Base-by-base conservation (phyloP, 2,329 filamentous ascomycete species). In the Colletotrichum brevisporum region DNA sequence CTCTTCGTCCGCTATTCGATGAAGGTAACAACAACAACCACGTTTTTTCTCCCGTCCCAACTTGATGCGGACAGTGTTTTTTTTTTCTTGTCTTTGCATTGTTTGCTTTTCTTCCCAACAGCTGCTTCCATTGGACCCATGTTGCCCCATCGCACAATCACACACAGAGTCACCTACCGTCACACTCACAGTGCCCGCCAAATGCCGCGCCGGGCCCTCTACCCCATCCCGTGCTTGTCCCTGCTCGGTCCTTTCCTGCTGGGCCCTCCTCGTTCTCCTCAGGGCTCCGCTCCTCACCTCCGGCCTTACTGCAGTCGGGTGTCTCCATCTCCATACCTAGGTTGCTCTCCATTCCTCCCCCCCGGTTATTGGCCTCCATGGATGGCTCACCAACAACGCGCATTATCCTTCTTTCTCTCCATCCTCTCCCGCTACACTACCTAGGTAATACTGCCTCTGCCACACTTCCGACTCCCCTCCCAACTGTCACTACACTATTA, bases 221-320 rank as follows among this genome's bases (percentile, higher is more conserved):
- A 36, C 27, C 54, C 21, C 18, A 47, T 61, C 27, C 43, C 26
- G 18, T n/a, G 26, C 53, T 24, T 36, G 27, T 56, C 53, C 48
- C 41, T 26, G 41, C 62, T 62, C 55, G 56, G 62, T 36, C 62
- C 63, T 36, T 57, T 65, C 53, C 47, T 57, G 41, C 61, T 57
- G 43, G 56, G 62, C 43, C 51, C 57, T 66, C 62, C 27, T 60
- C 66, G 52, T 69, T 67, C 47, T 45, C 60, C 59, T 57, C 58
- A 63, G 45, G 45, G 41, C 64, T 56, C 45, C 26, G 47, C 51
- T 45, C 47, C 47, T 54, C 27, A 45, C 55, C 21, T 52, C 50
- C 45, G 39, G 26, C 21, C 21, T 24, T 24, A 24, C 21, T 24
- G 21, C 21, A 24, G 21, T 24, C 21, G 21, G 21, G 27, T 36